Evolutionary conservation across 495 filamentous ascomycete genomes (phyloP), one percentile per base, ranked within the genome.

Genomic region (Daldinia loculata): DNA sequence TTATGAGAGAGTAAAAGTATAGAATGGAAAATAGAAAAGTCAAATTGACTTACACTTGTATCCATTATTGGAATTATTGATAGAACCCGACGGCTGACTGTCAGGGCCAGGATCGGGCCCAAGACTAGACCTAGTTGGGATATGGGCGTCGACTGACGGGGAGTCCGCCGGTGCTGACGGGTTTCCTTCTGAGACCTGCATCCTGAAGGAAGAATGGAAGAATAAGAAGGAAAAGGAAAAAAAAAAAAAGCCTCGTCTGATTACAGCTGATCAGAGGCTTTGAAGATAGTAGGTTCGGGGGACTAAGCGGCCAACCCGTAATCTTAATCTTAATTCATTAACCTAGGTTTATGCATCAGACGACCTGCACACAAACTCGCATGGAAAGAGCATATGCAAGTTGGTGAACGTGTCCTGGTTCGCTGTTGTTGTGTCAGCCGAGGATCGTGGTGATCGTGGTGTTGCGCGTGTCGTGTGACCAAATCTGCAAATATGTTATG

Each of bases 401-500:
- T 48, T 26, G 56, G 56, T 34, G 19, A 38, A 57, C 22, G 39
- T 1, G 30, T 29, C 55, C 45, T 72, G 69, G 64, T 68, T 68
- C 56, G 69, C 38, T 64, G 34, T 50, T 41, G 14, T 32, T 30
- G 51, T 48, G 66, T 73, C 70, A 69, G 70, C 61, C 70, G 70
- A 69, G 70, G 51, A 63, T 65, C 50, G 66, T 72, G 39, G 70
- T 62, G 51, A 63, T 65, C 50, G 66, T 72, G 39, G 70, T 62
- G 61, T 36, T 39, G 61, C 32, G 57, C n/a, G 50, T 69, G 70
- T 73, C 70, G 70, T 73, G 70, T 73, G 70, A 73, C 70, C 61
- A 5, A 48, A 24, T 22, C 19, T 48, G 19, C 43, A 48, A 48
- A 45, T 45, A 45, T 17, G 41, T 45, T 45, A 17, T 45, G 17